Percentiles rank a stretch among this genome's conserved stretches.
Evolutionary conservation across 148 eudicot genomes (phyloP).

Genomic region (Vaccinium corymbosum): DNA sequence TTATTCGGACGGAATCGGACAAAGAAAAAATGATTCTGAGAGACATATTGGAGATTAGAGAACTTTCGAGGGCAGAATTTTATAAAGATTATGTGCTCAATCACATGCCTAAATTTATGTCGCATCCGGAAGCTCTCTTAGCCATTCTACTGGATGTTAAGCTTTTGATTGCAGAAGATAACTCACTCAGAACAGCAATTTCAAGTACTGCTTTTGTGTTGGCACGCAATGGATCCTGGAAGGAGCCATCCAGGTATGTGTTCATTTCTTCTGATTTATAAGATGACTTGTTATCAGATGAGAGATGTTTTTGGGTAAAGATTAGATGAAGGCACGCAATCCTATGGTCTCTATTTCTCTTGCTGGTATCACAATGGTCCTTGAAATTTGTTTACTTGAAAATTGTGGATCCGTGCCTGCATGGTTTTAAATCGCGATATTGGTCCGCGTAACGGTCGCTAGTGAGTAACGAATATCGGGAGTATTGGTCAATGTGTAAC

Average conservation of each 20-base stretch:
- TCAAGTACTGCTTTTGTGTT: slow-evolving; percentile 74
- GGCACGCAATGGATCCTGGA: slow-evolving; percentile 74
- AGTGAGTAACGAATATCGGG: too few relatives aligned
- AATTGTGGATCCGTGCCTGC: too few relatives aligned
- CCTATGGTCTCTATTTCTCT: not conserved
- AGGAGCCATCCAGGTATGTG: slow-evolving; percentile 80
- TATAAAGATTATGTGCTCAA: slow-evolving; percentile 72
- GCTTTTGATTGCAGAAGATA: slow-evolving; percentile 65
- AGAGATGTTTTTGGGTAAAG: not conserved
- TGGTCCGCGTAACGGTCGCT: too few relatives aligned
- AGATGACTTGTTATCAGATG: not conserved
- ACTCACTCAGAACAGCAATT: slow-evolving; percentile 53
- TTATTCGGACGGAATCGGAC: slow-evolving; percentile 83
- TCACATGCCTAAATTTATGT: slow-evolving; percentile 74
- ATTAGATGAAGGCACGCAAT: not conserved
- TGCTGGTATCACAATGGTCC: not conserved
- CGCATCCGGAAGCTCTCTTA: slow-evolving; percentile 58
- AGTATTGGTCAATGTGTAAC: too few relatives aligned
- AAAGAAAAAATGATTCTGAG: slow-evolving; percentile 70
- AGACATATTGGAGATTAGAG: slow-evolving; percentile 53
- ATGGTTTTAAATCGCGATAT: too few relatives aligned
- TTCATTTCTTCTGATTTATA: not conserved
- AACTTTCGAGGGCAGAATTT: slow-evolving; percentile 65
- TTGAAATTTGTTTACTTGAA: not conserved
- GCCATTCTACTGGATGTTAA: slow-evolving; percentile 63